Evolutionary conservation across 768 basidiomycete species (phyloP).

Genomic region (Aureoboletus auriporus): DNA sequence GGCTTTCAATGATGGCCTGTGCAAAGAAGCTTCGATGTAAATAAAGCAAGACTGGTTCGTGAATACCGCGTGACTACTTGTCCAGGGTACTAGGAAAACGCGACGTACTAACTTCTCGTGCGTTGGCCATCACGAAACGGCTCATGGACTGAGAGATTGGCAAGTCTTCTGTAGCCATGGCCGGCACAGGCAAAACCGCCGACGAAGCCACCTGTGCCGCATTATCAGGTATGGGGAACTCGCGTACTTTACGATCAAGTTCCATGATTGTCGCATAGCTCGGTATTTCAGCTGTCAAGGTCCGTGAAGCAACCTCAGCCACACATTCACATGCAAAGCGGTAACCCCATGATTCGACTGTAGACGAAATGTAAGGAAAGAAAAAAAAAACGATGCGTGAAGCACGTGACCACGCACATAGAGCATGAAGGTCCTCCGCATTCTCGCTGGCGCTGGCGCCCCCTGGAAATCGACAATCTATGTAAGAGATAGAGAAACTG

Average conservation of each 20-base stretch:
- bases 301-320: slow-evolving; percentile 57
- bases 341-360: slow-evolving; percentile 60
- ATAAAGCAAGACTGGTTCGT: slow-evolving; percentile 48
- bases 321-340: slow-evolving; percentile 65
- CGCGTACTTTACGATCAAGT: slow-evolving; percentile 63
- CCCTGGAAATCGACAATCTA: slow-evolving; percentile 63
- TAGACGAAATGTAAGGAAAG: neutral
- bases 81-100: neutral
- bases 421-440: slow-evolving; percentile 17
- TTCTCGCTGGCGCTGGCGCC: slow-evolving; percentile 9
- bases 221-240: slow-evolving; percentile 53
- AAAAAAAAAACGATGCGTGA: neutral
- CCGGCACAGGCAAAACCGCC: slow-evolving; percentile 18
- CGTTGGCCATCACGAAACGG: slow-evolving; percentile 35
- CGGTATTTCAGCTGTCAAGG: slow-evolving; percentile 61
- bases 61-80: slow-evolving; percentile 4
- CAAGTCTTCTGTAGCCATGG: slow-evolving; percentile 11
- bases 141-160: slow-evolving; percentile 32
- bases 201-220: slow-evolving; percentile 38
- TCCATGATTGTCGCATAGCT: slow-evolving; percentile 64
- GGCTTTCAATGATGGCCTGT: slow-evolving; percentile 65
- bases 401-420: slow-evolving; percentile 24
- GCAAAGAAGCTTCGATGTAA: slow-evolving; percentile 70
- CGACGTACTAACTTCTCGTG: slow-evolving; percentile 34
- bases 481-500: slow-evolving; percentile 57